Evolutionary conservation across 2,329 filamentous ascomycete genomes (phyloP).

Genomic region (Plectosphaerella plurivora): DNA sequence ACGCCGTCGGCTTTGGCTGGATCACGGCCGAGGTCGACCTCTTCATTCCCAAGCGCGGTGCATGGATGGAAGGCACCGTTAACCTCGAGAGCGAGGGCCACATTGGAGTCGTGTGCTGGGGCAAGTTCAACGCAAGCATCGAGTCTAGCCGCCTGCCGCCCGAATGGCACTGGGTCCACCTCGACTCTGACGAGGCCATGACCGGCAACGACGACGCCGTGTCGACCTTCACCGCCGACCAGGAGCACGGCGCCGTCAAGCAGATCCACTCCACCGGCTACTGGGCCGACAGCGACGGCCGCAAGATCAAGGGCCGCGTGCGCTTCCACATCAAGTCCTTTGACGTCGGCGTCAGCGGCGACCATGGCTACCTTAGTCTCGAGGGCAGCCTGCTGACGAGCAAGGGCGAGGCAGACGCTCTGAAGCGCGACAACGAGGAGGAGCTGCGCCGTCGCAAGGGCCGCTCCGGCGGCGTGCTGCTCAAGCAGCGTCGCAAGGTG

Average conservation of each 20-base stretch:
- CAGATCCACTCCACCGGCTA: slow-evolving; percentile 59
- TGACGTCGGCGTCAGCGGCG: slow-evolving; percentile 70
- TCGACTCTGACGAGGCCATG: slow-evolving; percentile 34
- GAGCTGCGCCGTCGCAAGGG: slow-evolving; percentile 25
- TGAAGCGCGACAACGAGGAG: slow-evolving; percentile 45
- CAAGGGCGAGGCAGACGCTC: slow-evolving; percentile 58
- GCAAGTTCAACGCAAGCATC: slow-evolving; percentile 87
- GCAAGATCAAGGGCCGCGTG: slow-evolving; percentile 65
- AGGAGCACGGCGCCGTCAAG: slow-evolving; percentile 48
- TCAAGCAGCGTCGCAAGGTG: slow-evolving; percentile 29
- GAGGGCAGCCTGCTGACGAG: slow-evolving; percentile 79
- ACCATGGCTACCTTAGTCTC: slow-evolving; percentile 77
- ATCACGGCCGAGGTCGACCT: slow-evolving; percentile 82
- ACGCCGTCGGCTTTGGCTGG: slow-evolving; percentile 82
- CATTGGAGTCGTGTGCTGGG: slow-evolving; percentile 83
- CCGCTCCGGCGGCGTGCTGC: slow-evolving; percentile 10
- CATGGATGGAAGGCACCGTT: slow-evolving; percentile 73
- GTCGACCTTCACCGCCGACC: slow-evolving; percentile 33
- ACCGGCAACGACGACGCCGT: slow-evolving; percentile 17
- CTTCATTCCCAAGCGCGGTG: slow-evolving; percentile 70
- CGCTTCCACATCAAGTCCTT: slow-evolving; percentile 80
- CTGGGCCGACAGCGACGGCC: slow-evolving; percentile 69
- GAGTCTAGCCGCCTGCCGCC: slow-evolving; percentile 70
- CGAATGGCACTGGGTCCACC: slow-evolving; percentile 75
- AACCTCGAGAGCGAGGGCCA: slow-evolving; percentile 87